Evolutionary conservation across 352 stramenopile species (phyloP), one percentile per base, ranked within the genome.

Genomic region (Lagenidium sp.): DNA sequence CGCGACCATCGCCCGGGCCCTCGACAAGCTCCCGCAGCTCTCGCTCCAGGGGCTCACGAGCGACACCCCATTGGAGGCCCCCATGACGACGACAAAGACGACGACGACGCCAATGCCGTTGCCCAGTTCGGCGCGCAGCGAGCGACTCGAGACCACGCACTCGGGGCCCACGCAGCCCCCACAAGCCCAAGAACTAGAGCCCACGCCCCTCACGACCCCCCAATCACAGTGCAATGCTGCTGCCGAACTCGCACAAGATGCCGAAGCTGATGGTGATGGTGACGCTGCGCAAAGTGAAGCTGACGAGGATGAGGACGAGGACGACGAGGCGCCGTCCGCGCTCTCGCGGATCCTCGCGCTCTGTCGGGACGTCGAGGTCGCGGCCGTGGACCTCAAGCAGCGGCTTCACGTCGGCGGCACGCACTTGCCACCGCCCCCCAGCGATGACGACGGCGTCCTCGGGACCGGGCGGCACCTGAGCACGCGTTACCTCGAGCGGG

Each of bases 341-440:
- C 8, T 15, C 28, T 32, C 28, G 28, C 8, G 28, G 8, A 75
- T 82, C 19, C 62, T 77, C 6, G 47, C 57, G 6, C 56, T 82
- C 4, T 82, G 69, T 44, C 60, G 57, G 18, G 66, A 79, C 30
- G 69, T 82, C 21, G 63, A 82, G 41, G 60, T 65, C 12, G 53
- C 61, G 15, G 66, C 69, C 11, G 56, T 63, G 36, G 69, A 77
- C 25, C 50, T 75, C 38, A 60, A 29, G 16, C 46, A 54, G 30
- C 31, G 45, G 6, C 46, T 55, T 1, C 23, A 54, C 20, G 18
- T 39, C 34, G 34, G 6, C 34, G 29, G 35, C 11, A 12, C 12
- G 20, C 18, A 18, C 11, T 40, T 10, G 8, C 8, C 4, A 36
- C 22, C 7, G 11, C 7, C 26, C 6, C 15, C 13, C 21, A 6